These are phyloP conservation scores for Phytophthora pinifolia DNA, from an alignment of 352 stramenopile genomes.

Conservation along the genomic window DNA sequence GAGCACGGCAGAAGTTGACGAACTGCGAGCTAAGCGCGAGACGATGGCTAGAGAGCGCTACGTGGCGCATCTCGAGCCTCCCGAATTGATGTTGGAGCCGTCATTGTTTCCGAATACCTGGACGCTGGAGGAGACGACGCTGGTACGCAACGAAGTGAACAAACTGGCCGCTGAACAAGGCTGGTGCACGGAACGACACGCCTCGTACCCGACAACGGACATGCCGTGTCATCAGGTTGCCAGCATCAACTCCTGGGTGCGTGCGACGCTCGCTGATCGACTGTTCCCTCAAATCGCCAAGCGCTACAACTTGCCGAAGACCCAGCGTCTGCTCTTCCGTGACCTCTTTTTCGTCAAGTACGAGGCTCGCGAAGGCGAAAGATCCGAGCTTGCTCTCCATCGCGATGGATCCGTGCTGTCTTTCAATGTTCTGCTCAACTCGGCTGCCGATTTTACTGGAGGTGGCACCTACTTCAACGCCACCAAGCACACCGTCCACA, in stretches of 20 bases:
- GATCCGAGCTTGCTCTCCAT: conserved; percentile 85
- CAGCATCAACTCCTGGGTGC: conserved; percentile 66
- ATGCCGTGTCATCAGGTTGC: conserved; percentile 76
- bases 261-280: conserved; percentile 38
- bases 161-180: conserved; percentile 39
- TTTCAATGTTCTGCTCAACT: conserved; percentile 93
- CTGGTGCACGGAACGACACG: conserved; percentile 79
- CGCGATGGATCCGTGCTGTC: conserved; percentile 94
- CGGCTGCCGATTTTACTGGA: conserved; percentile 79
- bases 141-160: conserved; percentile 45
- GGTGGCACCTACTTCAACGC: conserved; percentile 94
- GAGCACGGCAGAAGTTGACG: conserved; percentile 22
- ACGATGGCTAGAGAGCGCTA: conserved; percentile 47
- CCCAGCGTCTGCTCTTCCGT: conserved; percentile 65
- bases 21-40: conserved; percentile 39
- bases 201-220: conserved; percentile 84
- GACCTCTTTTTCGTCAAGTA: conserved; percentile 91
- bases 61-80: conserved; percentile 48
- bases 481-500: conserved; percentile 61
- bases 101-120: conserved; percentile 55
- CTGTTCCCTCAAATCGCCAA: conserved; percentile 63
- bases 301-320: conserved; percentile 42
- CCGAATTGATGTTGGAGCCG: conserved; percentile 37
- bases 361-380: conserved; percentile 56
- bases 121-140: conserved; percentile 45